Conservation (phyloP, 2,329 filamentous ascomycete species). For the Myriosclerotinia duriaeana region DNA sequence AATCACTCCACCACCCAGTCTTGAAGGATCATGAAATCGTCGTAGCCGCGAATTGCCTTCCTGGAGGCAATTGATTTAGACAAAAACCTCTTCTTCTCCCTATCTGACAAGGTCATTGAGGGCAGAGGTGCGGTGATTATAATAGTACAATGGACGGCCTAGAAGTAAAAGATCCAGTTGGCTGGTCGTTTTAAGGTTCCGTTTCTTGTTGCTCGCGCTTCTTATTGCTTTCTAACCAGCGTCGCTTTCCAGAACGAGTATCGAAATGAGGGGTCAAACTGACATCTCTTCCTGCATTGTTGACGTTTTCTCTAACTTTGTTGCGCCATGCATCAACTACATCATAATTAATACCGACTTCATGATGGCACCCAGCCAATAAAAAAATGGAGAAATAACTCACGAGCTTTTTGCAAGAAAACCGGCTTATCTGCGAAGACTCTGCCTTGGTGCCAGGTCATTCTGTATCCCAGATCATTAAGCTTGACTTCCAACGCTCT, state of each 20-base stretch:
- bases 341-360: conserved; percentile 22
- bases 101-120: not conserved
- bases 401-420: conserved; percentile 87
- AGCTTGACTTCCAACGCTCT: conserved; percentile 82
- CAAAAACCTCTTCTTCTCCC: not conserved
- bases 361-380: not conserved
- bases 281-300: conserved; percentile 74
- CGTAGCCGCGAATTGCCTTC: not conserved
- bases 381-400: conserved; percentile 47
- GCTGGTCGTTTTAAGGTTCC: not conserved
- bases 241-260: conserved; percentile 80
- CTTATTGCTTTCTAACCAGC: conserved; percentile 60
- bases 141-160: not conserved
- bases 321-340: conserved; percentile 91
- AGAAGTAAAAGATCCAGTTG: not conserved
- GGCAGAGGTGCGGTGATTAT: not conserved
- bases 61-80: not conserved
- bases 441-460: conserved; percentile 95
- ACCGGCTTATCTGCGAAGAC: conserved; percentile 84
- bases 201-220: conserved; percentile 40
- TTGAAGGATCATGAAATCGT: conserved; percentile 1
- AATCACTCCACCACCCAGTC: not conserved
- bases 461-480: conserved; percentile 89
- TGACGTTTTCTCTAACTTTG: conserved; percentile 81
- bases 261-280: conserved; percentile 79